phyloP scores from a whole-genome alignment of 306 rosid genomes.

The Quercus parvula region DNA sequence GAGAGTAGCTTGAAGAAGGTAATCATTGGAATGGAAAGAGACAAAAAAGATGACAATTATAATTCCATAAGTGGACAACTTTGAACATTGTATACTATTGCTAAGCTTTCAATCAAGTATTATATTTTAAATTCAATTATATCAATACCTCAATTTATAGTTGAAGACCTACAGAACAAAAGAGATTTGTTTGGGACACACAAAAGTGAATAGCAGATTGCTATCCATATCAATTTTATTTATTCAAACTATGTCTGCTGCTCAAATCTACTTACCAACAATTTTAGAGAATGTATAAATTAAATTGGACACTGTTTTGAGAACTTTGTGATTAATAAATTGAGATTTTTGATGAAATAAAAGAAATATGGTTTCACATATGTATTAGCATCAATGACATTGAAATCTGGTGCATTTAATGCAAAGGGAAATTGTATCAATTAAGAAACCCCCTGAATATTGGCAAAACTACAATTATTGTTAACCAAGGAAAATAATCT shows the following conservation, averaged over 20 bases:
- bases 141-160: neutral
- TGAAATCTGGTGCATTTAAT: neutral
- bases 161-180: neutral
- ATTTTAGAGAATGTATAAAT: neutral
- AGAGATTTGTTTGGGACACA: neutral
- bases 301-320: neutral
- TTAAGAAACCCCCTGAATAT: neutral
- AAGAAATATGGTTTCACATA: neutral
- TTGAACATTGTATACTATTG: neutral
- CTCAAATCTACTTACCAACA: neutral
- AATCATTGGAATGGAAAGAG: too few relatives aligned
- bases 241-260: neutral
- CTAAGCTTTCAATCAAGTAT: neutral
- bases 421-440: neutral
- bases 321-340: neutral
- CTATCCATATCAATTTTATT: neutral
- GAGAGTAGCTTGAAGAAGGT: too few relatives aligned
- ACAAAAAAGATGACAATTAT: neutral
- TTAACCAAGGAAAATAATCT: too few relatives aligned
- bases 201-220: neutral
- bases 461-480: too few relatives aligned
- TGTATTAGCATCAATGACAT: neutral
- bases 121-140: neutral
- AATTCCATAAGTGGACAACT: neutral
- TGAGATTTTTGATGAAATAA: neutral